Evolutionary conservation across 192 early-diverging fungal genomes (phyloP), one percentile per base, ranked within the genome.

Genomic region (Coemansia sp.): DNA sequence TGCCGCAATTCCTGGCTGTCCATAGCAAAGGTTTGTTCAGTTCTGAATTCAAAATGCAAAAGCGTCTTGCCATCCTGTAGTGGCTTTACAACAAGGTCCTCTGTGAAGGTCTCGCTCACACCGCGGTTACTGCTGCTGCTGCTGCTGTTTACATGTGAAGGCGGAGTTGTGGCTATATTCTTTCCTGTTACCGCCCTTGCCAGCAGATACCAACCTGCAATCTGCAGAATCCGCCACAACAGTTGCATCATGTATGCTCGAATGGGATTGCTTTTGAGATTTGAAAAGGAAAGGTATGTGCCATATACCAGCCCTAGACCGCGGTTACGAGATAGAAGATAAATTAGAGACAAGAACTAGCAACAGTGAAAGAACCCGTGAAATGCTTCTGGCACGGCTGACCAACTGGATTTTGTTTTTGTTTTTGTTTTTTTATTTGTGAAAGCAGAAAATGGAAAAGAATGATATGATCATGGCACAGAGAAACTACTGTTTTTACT

Each of bases 41-140:
- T 83, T 40, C 70, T 84, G 67, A 97, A 97, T 18, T 89, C 84
- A 68, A 95, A 97, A 53, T 92, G 89, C 48, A 89, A 85, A n/a
- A 92, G 87, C 23, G 92, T 82, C 68, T 90, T 93, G 58, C 92
- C 93, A 76, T 94, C 92, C 11, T 79, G 74, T 58, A 93, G 70
- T 39, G 92, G 89, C 58, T 86, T 87, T 41, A 97, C 67, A 6
- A 79, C 69, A 18, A 97, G 87, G 60, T 89, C 73, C 59, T 93
- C 92, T 61, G 82, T 75, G 58, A 90, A 91, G 43, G 81, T 69
- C 67, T 90, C 90, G 37, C 44, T 42, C 44, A 44, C 15, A 39
- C 41, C 37, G 9, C 4, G 38, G 38, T 44, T 57, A 12, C 32
- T 16, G 69, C 56, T 63, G 67, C 56, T 57, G 32, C 32, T 16